Evolutionary conservation across 805 yeast species (phyloP).

Genomic region (Maudiozyma bulderi): DNA sequence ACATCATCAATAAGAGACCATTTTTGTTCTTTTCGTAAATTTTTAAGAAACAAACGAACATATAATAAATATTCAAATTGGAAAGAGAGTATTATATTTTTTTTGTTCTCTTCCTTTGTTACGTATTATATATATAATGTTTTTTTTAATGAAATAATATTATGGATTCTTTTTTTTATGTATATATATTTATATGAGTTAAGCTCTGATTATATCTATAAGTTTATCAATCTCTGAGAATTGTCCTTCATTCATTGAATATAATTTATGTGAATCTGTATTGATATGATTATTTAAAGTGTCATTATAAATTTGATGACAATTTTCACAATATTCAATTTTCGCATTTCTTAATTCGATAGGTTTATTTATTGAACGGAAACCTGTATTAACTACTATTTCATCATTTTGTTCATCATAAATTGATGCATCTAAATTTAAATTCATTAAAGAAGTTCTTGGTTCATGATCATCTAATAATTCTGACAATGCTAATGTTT

Average conservation of each 20-base stretch:
- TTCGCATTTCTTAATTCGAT: background rate
- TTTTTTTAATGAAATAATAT: too few relatives aligned
- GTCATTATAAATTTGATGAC: constrained; percentile 66
- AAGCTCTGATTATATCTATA: constrained; percentile 27
- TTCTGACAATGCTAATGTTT: background rate
- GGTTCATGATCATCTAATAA: background rate
- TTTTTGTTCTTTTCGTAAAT: too few relatives aligned
- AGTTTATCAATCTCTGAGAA: constrained; percentile 68
- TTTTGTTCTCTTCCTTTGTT: too few relatives aligned
- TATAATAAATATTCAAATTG: too few relatives aligned
- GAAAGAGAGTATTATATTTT: too few relatives aligned
- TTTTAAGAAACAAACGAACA: too few relatives aligned
- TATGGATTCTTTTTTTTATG: too few relatives aligned
- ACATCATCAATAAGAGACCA: too few relatives aligned
- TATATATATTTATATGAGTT: background rate
- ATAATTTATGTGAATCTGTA: constrained; percentile 60
- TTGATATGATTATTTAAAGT: constrained; percentile 64
- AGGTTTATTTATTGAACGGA: background rate
- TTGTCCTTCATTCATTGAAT: constrained; percentile 61
- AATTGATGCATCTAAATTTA: background rate
- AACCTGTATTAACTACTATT: background rate
- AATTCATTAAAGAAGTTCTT: background rate
- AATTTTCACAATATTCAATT: constrained; percentile 70
- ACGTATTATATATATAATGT: too few relatives aligned
- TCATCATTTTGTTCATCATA: background rate